Conservation (phyloP, 306 rosid species). For the Oxytropis ochrocephala region DNA sequence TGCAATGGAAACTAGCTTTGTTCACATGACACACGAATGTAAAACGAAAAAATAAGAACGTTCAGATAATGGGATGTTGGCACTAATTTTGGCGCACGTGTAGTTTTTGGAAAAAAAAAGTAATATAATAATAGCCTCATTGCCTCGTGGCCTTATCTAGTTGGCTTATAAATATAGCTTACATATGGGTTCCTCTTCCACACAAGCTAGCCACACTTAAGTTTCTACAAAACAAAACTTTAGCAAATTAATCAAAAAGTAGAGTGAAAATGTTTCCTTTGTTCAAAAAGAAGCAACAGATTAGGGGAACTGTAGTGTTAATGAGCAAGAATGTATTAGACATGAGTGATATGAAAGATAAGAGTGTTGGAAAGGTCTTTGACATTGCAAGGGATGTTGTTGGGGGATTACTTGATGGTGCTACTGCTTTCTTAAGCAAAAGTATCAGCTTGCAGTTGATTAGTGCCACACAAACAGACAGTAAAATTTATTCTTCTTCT, state of each 20-base stretch:
- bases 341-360: background rate
- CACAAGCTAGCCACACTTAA: background rate
- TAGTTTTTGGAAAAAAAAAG: no score
- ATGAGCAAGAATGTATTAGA: background rate
- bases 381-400: background rate
- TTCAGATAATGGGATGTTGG: no score
- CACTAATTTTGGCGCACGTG: no score
- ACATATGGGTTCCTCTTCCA: background rate
- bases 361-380: background rate
- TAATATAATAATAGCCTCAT: no score
- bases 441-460: background rate
- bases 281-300: background rate
- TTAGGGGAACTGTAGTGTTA: background rate
- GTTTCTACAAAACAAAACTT: background rate
- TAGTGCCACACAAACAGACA: background rate
- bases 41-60: no score
- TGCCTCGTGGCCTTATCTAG: no score
- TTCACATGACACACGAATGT: no score
- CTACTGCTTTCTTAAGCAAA: background rate
- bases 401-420: background rate
- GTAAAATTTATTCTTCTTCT: background rate
- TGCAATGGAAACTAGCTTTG: no score
- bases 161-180: background rate
- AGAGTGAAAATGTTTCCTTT: background rate
- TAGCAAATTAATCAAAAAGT: background rate